Evolutionary conservation across 2,329 filamentous ascomycete species (phyloP), one percentile per base, ranked within the genome.

Genomic region (Diplocarpon rosae): DNA sequence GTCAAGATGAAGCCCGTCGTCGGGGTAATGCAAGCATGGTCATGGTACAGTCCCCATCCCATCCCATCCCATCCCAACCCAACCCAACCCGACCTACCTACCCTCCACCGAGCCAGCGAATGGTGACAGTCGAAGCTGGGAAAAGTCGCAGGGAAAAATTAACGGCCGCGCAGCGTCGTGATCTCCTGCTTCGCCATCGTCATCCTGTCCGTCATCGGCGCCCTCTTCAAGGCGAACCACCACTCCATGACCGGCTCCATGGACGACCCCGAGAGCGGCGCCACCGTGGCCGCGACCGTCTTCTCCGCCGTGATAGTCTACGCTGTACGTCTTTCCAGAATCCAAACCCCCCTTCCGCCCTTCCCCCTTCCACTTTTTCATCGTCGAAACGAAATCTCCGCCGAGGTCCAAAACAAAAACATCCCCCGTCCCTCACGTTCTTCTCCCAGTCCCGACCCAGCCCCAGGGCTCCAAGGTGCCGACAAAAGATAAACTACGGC

Each of bases 231-330:
- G 60, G 76, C 72, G 49, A 82, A 83, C 54, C 85, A 93, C 66
- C 87, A 92, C 64, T 81, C 83, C 54, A 80, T 95, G 64, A 80
- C 88, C 59, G 90, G 90, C 52, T 78, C 79, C 43, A 74, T 73
- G 39, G 76, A 84, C 1, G 77, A 82, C 53, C 85, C 82, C 7
- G 68, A 46, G 53, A 75, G 95, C 59, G 84, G 84, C 46, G 72
- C 73, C 50, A 85, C 80, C 30, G 86, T 95, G 38, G 87, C 90
- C 5, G 78, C 74, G 20, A 90, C 88, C 24, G 81, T 95, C 43
- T 95, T 95, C 59, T 80, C 80, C 20, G 86, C 90, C 34, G 89
- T 96, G 34, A 71, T 87, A 42, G 82, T 96, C 61, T 96, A 96
- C 62, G 77, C 73, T 55, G 90, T 95, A 80, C 54, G 85, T 78